These are phyloP conservation scores for Psilocybe cubensis DNA, from an alignment of 768 basidiomycete species.

Conservation along the genomic window DNA sequence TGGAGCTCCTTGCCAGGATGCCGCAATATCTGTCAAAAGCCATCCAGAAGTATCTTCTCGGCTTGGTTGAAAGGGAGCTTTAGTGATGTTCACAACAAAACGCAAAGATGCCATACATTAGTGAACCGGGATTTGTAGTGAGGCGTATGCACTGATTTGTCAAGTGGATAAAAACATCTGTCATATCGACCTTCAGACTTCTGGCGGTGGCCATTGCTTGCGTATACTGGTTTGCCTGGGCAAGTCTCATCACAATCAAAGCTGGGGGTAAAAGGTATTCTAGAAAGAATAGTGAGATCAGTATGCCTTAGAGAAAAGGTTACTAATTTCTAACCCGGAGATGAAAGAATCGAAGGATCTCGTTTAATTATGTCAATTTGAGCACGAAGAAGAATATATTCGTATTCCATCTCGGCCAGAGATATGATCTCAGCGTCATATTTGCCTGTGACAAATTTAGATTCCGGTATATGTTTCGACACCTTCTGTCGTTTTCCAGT, in stretches of 20 bases:
- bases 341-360: constrained; percentile 63
- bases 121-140: constrained; percentile 60
- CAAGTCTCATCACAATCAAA: constrained; percentile 76
- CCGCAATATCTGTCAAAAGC: constrained; percentile 80
- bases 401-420: constrained; percentile 78
- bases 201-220: constrained; percentile 78
- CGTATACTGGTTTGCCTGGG: constrained; percentile 79
- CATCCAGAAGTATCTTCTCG: constrained; percentile 77
- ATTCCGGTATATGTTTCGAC: constrained; percentile 77
- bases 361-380: constrained; percentile 74
- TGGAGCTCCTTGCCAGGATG: constrained; percentile 83
- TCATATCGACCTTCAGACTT: constrained; percentile 83
- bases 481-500: constrained; percentile 73
- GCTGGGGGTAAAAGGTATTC: constrained; percentile 58
- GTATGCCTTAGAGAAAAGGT: constrained; percentile 22
- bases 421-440: constrained; percentile 80
- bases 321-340: constrained; percentile 60
- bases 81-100: background rate
- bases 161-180: constrained; percentile 78
- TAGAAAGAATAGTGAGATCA: constrained; percentile 25
- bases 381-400: constrained; percentile 75
- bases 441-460: constrained; percentile 62
- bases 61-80: constrained; percentile 39
- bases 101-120: constrained; percentile 45
- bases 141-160: constrained; percentile 81